A percentile compares a stretch with the other conserved stretches of the same genome.
Conservation (phyloP, 306 rosid genomes). For the Canavalia gladiata region DNA sequence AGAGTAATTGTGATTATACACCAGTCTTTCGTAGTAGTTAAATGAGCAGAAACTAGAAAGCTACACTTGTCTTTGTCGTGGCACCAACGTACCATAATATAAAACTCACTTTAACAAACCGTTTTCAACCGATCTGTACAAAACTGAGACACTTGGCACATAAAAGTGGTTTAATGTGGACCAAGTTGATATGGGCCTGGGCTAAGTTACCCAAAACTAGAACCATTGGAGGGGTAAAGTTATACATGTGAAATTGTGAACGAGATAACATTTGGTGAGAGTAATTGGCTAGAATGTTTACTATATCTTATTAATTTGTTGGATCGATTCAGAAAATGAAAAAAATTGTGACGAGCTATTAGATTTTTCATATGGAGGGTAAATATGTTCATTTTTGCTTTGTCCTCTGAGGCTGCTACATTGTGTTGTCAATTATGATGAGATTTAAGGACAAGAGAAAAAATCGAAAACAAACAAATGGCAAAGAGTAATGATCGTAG, state of each 20-base stretch:
- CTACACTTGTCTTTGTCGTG: conserved; percentile 56
- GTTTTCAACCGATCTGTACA: conserved; percentile 1
- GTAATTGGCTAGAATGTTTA: background rate
- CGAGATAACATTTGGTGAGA: background rate
- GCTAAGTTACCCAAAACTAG: background rate
- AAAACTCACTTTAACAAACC: conserved; percentile 13
- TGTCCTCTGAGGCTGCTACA: conserved; percentile 48
- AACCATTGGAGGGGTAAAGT: background rate
- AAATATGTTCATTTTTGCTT: conserved; percentile 42
- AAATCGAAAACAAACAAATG: conserved; percentile 50
- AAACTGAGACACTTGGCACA: conserved; percentile 43
- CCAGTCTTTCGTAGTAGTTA: conserved; percentile 63
- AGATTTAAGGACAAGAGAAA: conserved; percentile 9
- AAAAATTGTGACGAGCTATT: background rate
- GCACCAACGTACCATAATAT: conserved; percentile 47
- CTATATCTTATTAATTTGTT: conserved; percentile 12
- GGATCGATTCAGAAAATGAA: background rate
- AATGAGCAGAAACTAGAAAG: conserved; percentile 59
- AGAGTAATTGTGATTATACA: conserved; percentile 29
- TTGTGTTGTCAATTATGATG: conserved; percentile 42
- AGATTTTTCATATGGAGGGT: conserved; percentile 21
- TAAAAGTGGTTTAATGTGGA: conserved; percentile 45
- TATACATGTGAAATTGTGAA: background rate
- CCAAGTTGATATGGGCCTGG: conserved; percentile 40
- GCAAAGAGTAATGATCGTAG: conserved; percentile 25